Conservation (phyloP, 768 basidiomycete species). For the Leccinum ochraceum region DNA sequence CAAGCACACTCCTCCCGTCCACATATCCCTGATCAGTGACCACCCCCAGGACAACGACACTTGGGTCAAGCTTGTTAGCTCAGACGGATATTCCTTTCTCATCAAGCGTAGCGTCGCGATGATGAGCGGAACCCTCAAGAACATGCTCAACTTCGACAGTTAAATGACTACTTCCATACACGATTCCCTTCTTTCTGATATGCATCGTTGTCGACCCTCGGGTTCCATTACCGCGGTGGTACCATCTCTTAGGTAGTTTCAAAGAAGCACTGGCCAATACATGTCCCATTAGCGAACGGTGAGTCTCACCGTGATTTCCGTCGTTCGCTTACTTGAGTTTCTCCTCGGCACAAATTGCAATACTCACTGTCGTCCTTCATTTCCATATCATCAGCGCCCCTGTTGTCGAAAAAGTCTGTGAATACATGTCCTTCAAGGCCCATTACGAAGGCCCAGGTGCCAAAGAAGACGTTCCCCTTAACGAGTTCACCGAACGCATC, state of each 20-base stretch:
- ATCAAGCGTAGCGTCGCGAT: constrained; percentile 73
- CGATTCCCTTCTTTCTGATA: constrained; percentile 13
- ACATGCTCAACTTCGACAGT: constrained; percentile 78
- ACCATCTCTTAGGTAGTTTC: constrained; percentile 56
- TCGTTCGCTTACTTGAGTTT: constrained; percentile 3
- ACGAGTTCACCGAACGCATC: constrained; percentile 80
- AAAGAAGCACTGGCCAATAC: constrained; percentile 72
- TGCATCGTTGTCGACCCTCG: constrained; percentile 2
- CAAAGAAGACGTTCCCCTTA: constrained; percentile 75
- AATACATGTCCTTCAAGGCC: constrained; percentile 86
- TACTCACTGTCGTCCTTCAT: not conserved
- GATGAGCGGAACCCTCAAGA: constrained; percentile 78
- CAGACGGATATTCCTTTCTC: constrained; percentile 81
- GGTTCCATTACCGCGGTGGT: constrained; percentile 14
- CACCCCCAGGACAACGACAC: constrained; percentile 36
- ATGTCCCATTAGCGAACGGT: constrained; percentile 75
- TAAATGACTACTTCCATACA: constrained; percentile 25
- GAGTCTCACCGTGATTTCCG: constrained; percentile 18
- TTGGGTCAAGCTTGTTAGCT: constrained; percentile 78
- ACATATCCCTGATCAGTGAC: not conserved
- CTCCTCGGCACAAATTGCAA: not conserved
- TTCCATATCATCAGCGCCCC: constrained; percentile 45
- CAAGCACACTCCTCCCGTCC: not conserved
- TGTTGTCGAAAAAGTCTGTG: constrained; percentile 84
- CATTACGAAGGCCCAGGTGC: constrained; percentile 69